phyloP scores from a whole-genome alignment of 805 yeast genomes.

The Suhomyces canberraensis region DNA sequence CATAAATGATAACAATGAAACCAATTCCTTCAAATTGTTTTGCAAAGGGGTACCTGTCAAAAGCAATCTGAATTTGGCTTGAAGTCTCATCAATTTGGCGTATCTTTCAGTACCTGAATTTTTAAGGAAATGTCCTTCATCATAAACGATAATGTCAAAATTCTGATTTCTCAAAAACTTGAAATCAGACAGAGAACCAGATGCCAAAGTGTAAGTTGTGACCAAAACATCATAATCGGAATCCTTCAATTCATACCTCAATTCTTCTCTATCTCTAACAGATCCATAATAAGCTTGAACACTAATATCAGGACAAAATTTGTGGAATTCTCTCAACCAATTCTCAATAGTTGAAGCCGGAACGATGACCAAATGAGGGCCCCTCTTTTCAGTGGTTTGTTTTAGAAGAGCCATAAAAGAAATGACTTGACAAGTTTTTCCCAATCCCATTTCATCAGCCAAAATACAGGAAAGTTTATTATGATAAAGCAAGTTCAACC shows the following conservation, averaged over 20 bases:
- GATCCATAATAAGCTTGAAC: slow-evolving; percentile 96
- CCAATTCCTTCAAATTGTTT: slow-evolving; percentile 85
- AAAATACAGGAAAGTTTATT: slow-evolving; percentile 83
- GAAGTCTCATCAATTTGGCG: slow-evolving; percentile 76
- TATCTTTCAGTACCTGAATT: slow-evolving; percentile 88
- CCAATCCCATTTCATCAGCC: slow-evolving; percentile 99
- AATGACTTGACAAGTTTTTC: slow-evolving; percentile 95
- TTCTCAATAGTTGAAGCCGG: slow-evolving; percentile 96
- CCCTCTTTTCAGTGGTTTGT: slow-evolving; percentile 49
- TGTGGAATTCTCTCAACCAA: slow-evolving; percentile 92
- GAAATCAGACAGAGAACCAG: slow-evolving; percentile 80
- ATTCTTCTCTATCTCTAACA: slow-evolving; percentile 76
- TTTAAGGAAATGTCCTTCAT: slow-evolving; percentile 96
- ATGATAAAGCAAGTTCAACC: slow-evolving; percentile 80
- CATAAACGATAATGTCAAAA: slow-evolving; percentile 88
- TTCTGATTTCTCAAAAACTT: slow-evolving; percentile 69
- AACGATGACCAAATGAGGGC: slow-evolving; percentile 92
- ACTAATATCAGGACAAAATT: slow-evolving; percentile 76
- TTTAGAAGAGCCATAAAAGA: slow-evolving; percentile 85
- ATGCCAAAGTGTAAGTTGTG: slow-evolving; percentile 89
- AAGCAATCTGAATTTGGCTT: slow-evolving; percentile 78
- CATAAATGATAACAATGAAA: slow-evolving; percentile 87
- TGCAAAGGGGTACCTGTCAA: slow-evolving; percentile 97
- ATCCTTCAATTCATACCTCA: slow-evolving; percentile 63
- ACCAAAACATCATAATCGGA: slow-evolving; percentile 81